Percentiles rank a stretch among this genome's conserved stretches.
Evolutionary conservation across 2,329 filamentous ascomycete species (phyloP).

Genomic region (Ceratocystiopsis minuta): DNA sequence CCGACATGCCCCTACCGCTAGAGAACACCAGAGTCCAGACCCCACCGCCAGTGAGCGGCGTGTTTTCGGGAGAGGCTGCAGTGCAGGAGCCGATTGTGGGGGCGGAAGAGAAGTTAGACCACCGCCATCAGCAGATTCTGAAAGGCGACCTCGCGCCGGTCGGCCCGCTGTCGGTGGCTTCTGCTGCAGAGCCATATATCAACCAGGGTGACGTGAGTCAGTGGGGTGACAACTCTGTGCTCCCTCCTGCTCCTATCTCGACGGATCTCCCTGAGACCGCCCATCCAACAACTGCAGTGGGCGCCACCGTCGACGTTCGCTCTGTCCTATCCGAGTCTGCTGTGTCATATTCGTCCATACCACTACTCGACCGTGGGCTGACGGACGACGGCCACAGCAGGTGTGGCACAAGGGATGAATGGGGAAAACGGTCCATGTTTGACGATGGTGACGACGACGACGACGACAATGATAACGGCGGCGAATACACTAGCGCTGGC

Average conservation of each 20-base stretch:
- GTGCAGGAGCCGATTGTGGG: constrained; percentile 4
- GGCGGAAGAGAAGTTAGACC: constrained; percentile 24
- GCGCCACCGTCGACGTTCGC: constrained; percentile 3
- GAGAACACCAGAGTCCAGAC: no score
- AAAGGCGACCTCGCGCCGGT: constrained; percentile 12
- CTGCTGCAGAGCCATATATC: no score
- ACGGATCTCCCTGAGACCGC: no score
- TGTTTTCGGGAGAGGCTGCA: not conserved
- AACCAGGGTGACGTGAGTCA: no score
- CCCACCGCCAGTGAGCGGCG: constrained; percentile 1
- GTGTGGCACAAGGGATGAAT: constrained; percentile 22
- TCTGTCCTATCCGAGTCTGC: constrained; percentile 44
- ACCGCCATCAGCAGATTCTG: constrained; percentile 26
- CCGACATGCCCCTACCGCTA: not conserved
- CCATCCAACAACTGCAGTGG: not conserved
- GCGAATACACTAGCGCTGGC: no score
- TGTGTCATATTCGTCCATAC: constrained; percentile 60
- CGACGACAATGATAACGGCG: no score
- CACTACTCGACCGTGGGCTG: constrained; percentile 52
- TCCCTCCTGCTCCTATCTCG: no score
- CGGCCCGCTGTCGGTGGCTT: no score
- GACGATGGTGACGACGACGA: constrained; percentile 23
- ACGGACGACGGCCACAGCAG: constrained; percentile 31
- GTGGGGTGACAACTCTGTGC: no score
- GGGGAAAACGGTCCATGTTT: constrained; percentile 38